phyloP scores from a whole-genome alignment of 2,329 filamentous ascomycete species.

The Aspergillus thermomutatus region DNA sequence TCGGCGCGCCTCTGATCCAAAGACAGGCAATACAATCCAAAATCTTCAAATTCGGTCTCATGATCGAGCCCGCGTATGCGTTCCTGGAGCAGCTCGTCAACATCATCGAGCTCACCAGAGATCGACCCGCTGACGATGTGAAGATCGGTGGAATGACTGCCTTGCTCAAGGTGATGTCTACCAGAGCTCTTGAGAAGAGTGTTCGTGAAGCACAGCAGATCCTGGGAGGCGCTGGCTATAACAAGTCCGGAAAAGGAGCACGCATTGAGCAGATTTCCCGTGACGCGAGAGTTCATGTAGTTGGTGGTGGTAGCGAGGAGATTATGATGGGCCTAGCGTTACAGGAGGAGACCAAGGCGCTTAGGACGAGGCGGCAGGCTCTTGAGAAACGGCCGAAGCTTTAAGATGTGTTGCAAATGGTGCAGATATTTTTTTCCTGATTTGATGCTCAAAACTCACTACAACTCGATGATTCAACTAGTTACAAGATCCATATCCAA shows the following conservation, averaged over 20 bases:
- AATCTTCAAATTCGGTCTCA: slow-evolving; percentile 56
- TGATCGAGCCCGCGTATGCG: slow-evolving; percentile 60
- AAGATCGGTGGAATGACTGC: slow-evolving; percentile 53
- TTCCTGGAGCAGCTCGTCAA: slow-evolving; percentile 62
- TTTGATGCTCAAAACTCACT: neutral
- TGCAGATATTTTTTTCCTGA: neutral
- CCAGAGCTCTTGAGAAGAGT: slow-evolving; percentile 51
- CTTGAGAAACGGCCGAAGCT: slow-evolving; percentile 27
- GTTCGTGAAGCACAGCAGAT: slow-evolving; percentile 56
- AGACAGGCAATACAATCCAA: slow-evolving; percentile 60
- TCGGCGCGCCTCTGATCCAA: slow-evolving; percentile 56
- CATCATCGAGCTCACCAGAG: slow-evolving; percentile 46
- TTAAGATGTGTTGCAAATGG: neutral
- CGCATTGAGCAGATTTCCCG: slow-evolving; percentile 53
- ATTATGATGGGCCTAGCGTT: slow-evolving; percentile 37
- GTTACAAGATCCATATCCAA: neutral
- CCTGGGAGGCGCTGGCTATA: slow-evolving; percentile 52
- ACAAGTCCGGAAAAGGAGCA: slow-evolving; percentile 48
- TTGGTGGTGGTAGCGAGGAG: slow-evolving; percentile 40
- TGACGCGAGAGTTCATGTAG: slow-evolving; percentile 48
- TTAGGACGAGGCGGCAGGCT: slow-evolving; percentile 24
- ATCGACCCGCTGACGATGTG: slow-evolving; percentile 35
- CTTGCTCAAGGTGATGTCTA: slow-evolving; percentile 51
- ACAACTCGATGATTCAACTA: neutral
- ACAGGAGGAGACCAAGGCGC: slow-evolving; percentile 30